Conservation (phyloP, 768 basidiomycete genomes). For the Terana coerulea region DNA sequence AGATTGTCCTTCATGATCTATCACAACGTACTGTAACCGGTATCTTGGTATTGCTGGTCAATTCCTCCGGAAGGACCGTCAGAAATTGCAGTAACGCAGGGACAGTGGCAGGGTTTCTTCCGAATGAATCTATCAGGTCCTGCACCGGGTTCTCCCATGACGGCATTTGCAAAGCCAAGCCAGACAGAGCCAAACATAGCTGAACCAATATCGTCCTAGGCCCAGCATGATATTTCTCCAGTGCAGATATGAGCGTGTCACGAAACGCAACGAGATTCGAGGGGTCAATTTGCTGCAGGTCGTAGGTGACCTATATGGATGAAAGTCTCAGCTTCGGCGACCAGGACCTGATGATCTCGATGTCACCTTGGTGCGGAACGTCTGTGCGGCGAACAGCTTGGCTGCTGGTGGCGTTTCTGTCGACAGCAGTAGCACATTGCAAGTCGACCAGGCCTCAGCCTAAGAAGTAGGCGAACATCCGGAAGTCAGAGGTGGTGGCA, state of each 20-base stretch:
- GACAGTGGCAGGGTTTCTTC: constrained; percentile 79
- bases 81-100: constrained; percentile 85
- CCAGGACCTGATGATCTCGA: background rate
- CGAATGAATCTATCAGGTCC: constrained; percentile 80
- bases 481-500: constrained; percentile 65
- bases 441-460: constrained; percentile 96
- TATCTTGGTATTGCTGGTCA: constrained; percentile 78
- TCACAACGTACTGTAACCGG: constrained; percentile 76
- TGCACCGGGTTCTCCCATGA: constrained; percentile 82
- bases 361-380: constrained; percentile 86
- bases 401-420: constrained; percentile 75
- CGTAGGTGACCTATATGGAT: constrained; percentile 79
- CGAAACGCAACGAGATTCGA: constrained; percentile 74
- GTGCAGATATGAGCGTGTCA: constrained; percentile 79
- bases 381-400: constrained; percentile 94
- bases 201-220: constrained; percentile 85
- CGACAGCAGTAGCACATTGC: constrained; percentile 84
- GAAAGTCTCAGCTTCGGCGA: background rate
- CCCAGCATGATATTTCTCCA: constrained; percentile 69
- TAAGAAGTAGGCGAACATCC: constrained; percentile 60
- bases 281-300: constrained; percentile 82
- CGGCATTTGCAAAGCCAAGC: constrained; percentile 85
- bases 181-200: constrained; percentile 84
- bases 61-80: constrained; percentile 87
- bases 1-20: background rate